Conservation (phyloP, 2,329 filamentous ascomycete species). For the Ceratocystis cubensis region DNA sequence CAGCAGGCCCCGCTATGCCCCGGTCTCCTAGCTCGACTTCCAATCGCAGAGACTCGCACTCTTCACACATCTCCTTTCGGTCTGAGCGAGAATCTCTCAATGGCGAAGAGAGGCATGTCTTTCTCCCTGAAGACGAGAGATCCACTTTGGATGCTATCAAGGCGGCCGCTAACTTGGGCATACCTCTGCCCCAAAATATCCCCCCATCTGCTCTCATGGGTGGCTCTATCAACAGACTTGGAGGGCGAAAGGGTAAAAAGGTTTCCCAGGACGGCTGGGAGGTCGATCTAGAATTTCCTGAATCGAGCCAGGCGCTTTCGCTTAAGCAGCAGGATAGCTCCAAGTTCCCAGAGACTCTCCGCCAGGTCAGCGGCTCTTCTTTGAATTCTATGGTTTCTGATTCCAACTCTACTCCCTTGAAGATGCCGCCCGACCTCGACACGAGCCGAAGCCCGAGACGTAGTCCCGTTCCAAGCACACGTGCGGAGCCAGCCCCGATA, state of each 20-base stretch:
- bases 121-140: constrained; percentile 75
- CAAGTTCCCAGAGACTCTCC: constrained; percentile 54
- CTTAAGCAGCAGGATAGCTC: constrained; percentile 51
- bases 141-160: constrained; percentile 71
- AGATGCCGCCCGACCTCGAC: constrained; percentile 21
- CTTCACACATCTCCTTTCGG: constrained; percentile 67
- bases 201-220: constrained; percentile 81
- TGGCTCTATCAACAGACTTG: constrained; percentile 83
- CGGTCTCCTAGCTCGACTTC: constrained; percentile 27
- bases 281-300: constrained; percentile 61
- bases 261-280: constrained; percentile 71
- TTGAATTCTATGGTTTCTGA: constrained; percentile 42
- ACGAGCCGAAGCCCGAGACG: constrained; percentile 17
- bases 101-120: constrained; percentile 76
- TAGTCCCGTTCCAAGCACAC: constrained; percentile 25
- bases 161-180: constrained; percentile 76
- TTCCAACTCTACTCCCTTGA: constrained; percentile 27
- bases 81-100: constrained; percentile 67
- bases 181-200: constrained; percentile 77
- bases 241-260: constrained; percentile 58
- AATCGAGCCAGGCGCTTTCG: constrained; percentile 44
- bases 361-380: constrained; percentile 50
- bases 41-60: constrained; percentile 61
- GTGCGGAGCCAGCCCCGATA: constrained; percentile 29
- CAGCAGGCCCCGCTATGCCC: constrained; percentile 34